Evolutionary conservation across 2,329 filamentous ascomycete genomes (phyloP).

Genomic region (Colletotrichum spinosum): DNA sequence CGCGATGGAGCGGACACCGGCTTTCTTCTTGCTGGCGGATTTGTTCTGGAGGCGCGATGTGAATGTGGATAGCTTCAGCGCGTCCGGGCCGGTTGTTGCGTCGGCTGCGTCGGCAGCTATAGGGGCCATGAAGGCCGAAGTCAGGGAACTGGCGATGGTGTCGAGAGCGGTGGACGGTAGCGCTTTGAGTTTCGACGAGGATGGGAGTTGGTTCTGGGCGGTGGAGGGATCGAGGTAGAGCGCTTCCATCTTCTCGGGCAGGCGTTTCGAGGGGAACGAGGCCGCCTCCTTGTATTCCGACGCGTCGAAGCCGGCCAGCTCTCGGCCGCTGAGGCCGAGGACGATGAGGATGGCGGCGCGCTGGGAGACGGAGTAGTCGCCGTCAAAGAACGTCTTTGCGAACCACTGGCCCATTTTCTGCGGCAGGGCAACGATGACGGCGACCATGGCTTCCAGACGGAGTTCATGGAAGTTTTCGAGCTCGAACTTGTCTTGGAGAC

Average conservation of each 20-base stretch:
- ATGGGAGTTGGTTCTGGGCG: conserved; percentile 37
- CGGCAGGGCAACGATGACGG: conserved; percentile 81
- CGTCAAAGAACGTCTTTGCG: conserved; percentile 86
- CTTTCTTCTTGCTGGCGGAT: conserved; percentile 46
- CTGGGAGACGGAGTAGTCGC: conserved; percentile 90
- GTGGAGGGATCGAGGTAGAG: conserved; percentile 66
- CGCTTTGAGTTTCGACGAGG: conserved; percentile 57
- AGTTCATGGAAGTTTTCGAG: conserved; percentile 81
- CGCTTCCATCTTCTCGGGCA: conserved; percentile 79
- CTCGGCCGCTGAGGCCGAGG: conserved; percentile 83
- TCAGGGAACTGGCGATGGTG: conserved; percentile 74
- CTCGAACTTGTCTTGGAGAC: conserved; percentile 87
- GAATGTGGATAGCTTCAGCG: conserved; percentile 91
- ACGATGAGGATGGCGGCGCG: conserved; percentile 84
- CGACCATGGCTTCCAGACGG: conserved; percentile 83
- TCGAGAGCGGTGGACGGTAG: conserved; percentile 72
- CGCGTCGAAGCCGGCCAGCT: conserved; percentile 81
- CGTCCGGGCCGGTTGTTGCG: conserved; percentile 80
- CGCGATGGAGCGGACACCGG: conserved; percentile 68
- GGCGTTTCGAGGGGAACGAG: conserved; percentile 82
- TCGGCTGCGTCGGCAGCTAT: conserved; percentile 87
- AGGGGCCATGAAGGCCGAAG: conserved; percentile 80
- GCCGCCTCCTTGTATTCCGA: conserved; percentile 62
- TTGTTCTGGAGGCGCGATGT: conserved; percentile 74
- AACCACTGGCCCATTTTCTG: conserved; percentile 86